phyloP scores from a whole-genome alignment of 2,329 filamentous ascomycete genomes.

The Claviceps capensis region DNA sequence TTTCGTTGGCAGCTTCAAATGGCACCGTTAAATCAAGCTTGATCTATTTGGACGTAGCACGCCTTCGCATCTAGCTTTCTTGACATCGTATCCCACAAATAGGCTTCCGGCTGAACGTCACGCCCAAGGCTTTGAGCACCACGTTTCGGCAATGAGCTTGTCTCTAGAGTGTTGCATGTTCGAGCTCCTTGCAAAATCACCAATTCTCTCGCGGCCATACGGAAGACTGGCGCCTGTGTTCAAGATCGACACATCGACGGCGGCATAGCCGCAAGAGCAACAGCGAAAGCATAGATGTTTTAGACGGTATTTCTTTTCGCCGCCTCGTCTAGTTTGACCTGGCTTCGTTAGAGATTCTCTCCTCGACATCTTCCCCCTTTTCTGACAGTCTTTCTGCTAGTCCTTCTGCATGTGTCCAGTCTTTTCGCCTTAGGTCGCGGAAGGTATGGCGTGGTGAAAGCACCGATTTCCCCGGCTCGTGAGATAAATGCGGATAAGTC shows the following conservation, averaged over 20 bases:
- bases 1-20: constrained; percentile 11
- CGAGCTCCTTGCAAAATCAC: constrained; percentile 9
- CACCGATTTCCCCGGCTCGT: constrained; percentile 20
- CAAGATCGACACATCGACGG: constrained; percentile 23
- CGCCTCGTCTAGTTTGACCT: constrained; percentile 9
- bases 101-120: constrained; percentile 23
- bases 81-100: constrained; percentile 18
- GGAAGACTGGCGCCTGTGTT: constrained; percentile 23
- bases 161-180: constrained; percentile 24
- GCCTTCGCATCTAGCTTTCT: constrained; percentile 23
- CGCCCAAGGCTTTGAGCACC: constrained; percentile 7
- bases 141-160: constrained; percentile 16
- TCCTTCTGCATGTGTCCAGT: background rate
- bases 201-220: background rate
- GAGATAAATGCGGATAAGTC: constrained; percentile 16
- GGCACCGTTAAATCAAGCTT: constrained; percentile 26
- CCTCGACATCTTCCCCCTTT: background rate
- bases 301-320: constrained; percentile 18
- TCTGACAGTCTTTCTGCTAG: background rate
- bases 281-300: constrained; percentile 38
- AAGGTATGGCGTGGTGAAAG: constrained; percentile 25
- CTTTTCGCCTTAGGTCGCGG: background rate
- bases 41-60: constrained; percentile 22
- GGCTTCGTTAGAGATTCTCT: constrained; percentile 2
- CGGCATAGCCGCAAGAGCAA: constrained; percentile 48